Evolutionary conservation across 768 basidiomycete genomes (phyloP).

Genomic region (Suillus bovinus): DNA sequence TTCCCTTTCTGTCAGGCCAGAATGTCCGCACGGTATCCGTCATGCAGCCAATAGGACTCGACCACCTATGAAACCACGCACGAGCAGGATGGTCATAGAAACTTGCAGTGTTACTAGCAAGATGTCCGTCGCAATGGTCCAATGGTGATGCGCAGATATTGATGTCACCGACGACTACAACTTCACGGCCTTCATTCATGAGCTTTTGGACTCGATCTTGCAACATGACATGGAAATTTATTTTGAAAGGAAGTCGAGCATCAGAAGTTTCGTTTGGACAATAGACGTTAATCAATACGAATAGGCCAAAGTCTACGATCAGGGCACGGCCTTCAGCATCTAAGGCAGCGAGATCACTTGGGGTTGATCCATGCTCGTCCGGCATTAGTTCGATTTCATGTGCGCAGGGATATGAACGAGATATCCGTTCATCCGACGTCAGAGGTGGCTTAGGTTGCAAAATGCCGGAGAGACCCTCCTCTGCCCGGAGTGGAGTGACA

Average conservation of each 20-base stretch:
- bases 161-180: slow-evolving; percentile 89
- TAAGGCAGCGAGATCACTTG: slow-evolving; percentile 45
- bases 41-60: slow-evolving; percentile 64
- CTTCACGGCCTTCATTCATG: slow-evolving; percentile 69
- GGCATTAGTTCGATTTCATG: slow-evolving; percentile 44
- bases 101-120: slow-evolving; percentile 53
- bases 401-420: slow-evolving; percentile 55
- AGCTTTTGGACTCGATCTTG: slow-evolving; percentile 75
- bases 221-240: slow-evolving; percentile 82
- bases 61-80: slow-evolving; percentile 75
- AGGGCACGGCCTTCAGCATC: slow-evolving; percentile 90
- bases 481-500: slow-evolving; percentile 67
- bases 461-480: slow-evolving; percentile 76
- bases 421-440: slow-evolving; percentile 59
- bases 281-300: slow-evolving; percentile 95
- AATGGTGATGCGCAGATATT: slow-evolving; percentile 86
- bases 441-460: slow-evolving; percentile 68
- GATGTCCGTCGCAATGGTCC: slow-evolving; percentile 87
- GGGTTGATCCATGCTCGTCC: slow-evolving; percentile 40
- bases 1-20: slow-evolving; percentile 84
- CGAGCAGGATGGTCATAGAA: slow-evolving; percentile 66
- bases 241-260: slow-evolving; percentile 83
- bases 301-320: slow-evolving; percentile 87
- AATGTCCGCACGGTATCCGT: slow-evolving; percentile 78
- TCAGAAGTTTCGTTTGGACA: slow-evolving; percentile 92